These are phyloP conservation scores for Pseudoscleropodium purum DNA, from an alignment of 225 moss, liverwort and hornwort genomes.

Conservation along the genomic window DNA sequence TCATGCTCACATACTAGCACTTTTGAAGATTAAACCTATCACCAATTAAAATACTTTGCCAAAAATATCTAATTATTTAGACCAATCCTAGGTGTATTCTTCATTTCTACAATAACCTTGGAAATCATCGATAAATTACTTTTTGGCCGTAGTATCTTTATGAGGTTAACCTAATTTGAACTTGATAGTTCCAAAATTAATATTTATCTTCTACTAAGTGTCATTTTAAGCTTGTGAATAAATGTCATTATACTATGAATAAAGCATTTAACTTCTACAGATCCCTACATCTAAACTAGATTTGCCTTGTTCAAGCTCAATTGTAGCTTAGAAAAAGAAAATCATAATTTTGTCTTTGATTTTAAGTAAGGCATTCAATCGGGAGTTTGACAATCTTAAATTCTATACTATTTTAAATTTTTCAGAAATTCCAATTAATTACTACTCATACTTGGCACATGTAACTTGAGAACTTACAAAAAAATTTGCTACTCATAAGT, in stretches of 20 bases:
- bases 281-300: not conserved
- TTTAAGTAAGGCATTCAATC: not conserved
- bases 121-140: accelerated
- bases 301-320: too few species aligned
- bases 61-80: accelerated
- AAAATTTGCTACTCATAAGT: too few species aligned
- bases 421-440: not conserved
- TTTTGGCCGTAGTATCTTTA: not conserved
- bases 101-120: not conserved
- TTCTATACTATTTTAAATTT: too few species aligned
- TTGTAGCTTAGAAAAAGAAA: too few species aligned
- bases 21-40: too few species aligned
- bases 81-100: too few species aligned
- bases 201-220: too few species aligned
- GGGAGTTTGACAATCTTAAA: not conserved
- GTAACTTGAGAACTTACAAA: not conserved
- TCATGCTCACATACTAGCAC: too few species aligned
- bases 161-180: accelerated
- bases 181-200: not conserved
- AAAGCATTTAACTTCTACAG: not conserved
- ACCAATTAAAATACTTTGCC: not conserved
- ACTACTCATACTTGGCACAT: not conserved
- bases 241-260: not conserved
- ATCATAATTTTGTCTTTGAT: not conserved
- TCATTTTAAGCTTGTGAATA: not conserved